Evolutionary conservation across 768 basidiomycete genomes (phyloP), one percentile per base, ranked within the genome.

Genomic region (Dendrothele bispora): DNA sequence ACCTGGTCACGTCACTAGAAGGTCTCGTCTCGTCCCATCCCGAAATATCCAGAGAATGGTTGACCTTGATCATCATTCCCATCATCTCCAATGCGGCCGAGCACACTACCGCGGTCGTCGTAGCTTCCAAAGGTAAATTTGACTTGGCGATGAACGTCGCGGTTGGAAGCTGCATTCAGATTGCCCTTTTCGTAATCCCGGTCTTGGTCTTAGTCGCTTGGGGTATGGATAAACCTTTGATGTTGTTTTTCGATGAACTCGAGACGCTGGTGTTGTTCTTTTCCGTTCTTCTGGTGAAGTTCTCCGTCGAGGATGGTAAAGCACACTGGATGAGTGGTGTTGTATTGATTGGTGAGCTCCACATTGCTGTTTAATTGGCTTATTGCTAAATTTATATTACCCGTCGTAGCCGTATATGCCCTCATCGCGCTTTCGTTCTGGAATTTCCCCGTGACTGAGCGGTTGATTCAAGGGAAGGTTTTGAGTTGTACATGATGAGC

Each of bases 401-500:
- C 37, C n/a, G n/a, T n/a, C 39, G n/a, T 40, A 69, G 66, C 61
- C 22, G 65, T 68, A 8, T 73, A 71, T 48, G 39, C 65, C 25
- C 53, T 71, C 20, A 67, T 70, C 34, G 69, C 69, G 4, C 47
- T 72, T 17, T 61, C 64, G 1, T 73, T 71, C 52, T 72, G 70
- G 70, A 61, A 69, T 48, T 72, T 69, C 63, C 71, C 69, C 5
- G 68, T 68, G 48, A 63, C 65, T 0, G 50, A 56, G 20, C 61
- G 68, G 44, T 53, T 63, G 7, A 51, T 72, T 22, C 68, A 70
- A 50, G 67, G 68, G n/a, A n/a, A n/a, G n/a, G n/a, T n/a, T n/a
- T n/a, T n/a, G n/a, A n/a, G n/a, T n/a, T n/a, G n/a, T n/a, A n/a
- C n/a, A n/a, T n/a, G n/a, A n/a, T n/a, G n/a, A n/a, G n/a, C n/a